phyloP scores from a whole-genome alignment of 1,284 basidiomycete species.

The Salmacisia buchloeana region DNA sequence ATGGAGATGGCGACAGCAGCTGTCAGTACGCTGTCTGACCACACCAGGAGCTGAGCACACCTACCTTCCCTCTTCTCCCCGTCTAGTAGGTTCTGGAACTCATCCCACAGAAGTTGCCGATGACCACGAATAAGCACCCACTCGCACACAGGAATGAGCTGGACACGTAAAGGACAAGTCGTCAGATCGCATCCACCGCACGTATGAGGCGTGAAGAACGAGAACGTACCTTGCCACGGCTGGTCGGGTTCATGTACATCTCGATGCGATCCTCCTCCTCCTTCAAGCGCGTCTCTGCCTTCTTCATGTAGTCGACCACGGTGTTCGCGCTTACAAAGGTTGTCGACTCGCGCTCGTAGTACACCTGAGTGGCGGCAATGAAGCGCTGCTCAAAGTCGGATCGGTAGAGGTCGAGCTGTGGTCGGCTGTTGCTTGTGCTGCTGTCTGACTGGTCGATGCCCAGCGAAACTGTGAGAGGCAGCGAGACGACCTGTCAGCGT shows the following conservation, averaged over 20 bases:
- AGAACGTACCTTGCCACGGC: slow-evolving; percentile 23
- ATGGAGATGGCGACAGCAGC: background rate
- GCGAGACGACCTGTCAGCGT: too few relatives aligned
- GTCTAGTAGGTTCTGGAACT: slow-evolving; percentile 86
- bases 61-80: slow-evolving; percentile 75
- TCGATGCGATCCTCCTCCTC: slow-evolving; percentile 96
- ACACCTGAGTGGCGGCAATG: slow-evolving; percentile 78
- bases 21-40: background rate
- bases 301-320: slow-evolving; percentile 93
- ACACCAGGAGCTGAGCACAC: slow-evolving; percentile 12
- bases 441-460: slow-evolving; percentile 86
- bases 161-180: background rate
- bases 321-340: slow-evolving; percentile 83
- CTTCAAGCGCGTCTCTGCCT: slow-evolving; percentile 81
- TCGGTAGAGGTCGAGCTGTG: slow-evolving; percentile 78
- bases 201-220: background rate
- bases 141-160: slow-evolving; percentile 83
- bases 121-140: slow-evolving; percentile 86
- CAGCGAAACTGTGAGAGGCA: slow-evolving; percentile 61
- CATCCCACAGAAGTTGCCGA: slow-evolving; percentile 81
- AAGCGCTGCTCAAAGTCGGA: slow-evolving; percentile 86
- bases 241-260: slow-evolving; percentile 74
- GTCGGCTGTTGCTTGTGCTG: slow-evolving; percentile 71
- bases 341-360: slow-evolving; percentile 86
- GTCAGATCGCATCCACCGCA: background rate